A percentile compares a stretch with the other conserved stretches of the same genome.
Evolutionary conservation across 257 asterid genomes (phyloP).

Genomic region (Vinca minor): DNA sequence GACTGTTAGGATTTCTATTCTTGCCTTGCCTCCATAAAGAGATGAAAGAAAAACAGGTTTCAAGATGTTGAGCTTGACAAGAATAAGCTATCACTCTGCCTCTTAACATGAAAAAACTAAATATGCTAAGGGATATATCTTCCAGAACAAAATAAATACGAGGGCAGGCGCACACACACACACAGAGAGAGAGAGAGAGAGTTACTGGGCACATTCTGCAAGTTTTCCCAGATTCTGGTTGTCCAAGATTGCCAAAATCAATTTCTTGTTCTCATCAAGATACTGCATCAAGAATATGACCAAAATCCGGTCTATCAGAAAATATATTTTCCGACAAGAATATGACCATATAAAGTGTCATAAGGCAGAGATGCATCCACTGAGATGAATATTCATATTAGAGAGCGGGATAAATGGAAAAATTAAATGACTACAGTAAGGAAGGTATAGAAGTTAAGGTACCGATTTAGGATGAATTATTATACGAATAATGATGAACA

Average conservation of each 20-base stretch:
- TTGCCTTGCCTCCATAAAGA: neutral
- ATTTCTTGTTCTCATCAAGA: constrained; percentile 90
- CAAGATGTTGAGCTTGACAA: neutral
- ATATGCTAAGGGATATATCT: neutral
- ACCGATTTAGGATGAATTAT: neutral
- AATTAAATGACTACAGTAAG: neutral
- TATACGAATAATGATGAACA: neutral
- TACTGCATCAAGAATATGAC: constrained; percentile 41
- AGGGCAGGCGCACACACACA: too few relatives aligned
- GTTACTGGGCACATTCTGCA: constrained; percentile 91
- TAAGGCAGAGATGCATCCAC: neutral
- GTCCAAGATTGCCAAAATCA: constrained; percentile 91
- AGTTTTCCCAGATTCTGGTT: constrained; percentile 93
- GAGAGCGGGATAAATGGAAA: neutral
- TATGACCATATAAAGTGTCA: too few relatives aligned
- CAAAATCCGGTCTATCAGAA: neutral
- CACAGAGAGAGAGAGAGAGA: constrained; percentile 20
- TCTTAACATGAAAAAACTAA: neutral
- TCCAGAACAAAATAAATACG: neutral
- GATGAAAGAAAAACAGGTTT: neutral
- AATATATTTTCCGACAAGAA: neutral
- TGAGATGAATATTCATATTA: neutral
- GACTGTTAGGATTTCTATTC: neutral
- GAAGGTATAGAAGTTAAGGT: neutral
- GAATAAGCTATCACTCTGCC: neutral